phyloP scores from a whole-genome alignment of 116 monocot genomes.

The Trichopus zeylanicus region DNA sequence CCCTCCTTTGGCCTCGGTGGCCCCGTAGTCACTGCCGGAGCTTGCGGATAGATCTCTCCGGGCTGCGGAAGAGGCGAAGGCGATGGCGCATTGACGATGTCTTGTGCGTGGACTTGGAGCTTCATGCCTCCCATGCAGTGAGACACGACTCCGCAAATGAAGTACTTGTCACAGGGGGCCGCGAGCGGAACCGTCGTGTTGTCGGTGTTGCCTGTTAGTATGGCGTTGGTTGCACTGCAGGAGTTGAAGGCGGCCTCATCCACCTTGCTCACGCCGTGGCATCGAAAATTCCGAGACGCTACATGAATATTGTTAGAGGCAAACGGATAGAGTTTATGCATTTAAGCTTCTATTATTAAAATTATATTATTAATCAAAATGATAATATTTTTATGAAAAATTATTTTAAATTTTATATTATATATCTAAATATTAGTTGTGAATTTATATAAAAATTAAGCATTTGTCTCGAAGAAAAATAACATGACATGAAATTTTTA shows the following conservation, averaged over 20 bases:
- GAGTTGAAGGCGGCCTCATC: slow-evolving; percentile 34
- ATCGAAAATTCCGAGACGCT: slow-evolving; percentile 63
- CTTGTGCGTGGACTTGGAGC: slow-evolving; percentile 27
- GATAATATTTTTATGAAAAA: too few relatives aligned
- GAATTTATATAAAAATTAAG: too few relatives aligned
- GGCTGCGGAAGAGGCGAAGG: slow-evolving; percentile 5
- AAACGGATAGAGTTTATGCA: too few relatives aligned
- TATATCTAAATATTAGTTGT: too few relatives aligned
- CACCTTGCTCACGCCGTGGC: slow-evolving; percentile 52
- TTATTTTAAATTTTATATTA: too few relatives aligned
- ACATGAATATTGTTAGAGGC: too few relatives aligned
- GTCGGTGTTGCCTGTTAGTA: slow-evolving; percentile 22
- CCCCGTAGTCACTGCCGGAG: background rate
- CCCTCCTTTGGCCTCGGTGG: background rate
- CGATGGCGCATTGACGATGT: background rate
- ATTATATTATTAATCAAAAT: too few relatives aligned
- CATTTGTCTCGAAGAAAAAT: too few relatives aligned
- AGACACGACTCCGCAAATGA: slow-evolving; percentile 38
- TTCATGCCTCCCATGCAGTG: slow-evolving; percentile 74
- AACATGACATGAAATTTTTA: too few relatives aligned
- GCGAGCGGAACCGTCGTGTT: slow-evolving; percentile 49
- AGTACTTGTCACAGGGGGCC: slow-evolving; percentile 40
- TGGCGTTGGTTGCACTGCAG: slow-evolving; percentile 32
- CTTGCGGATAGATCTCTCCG: background rate
- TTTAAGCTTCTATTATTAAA: too few relatives aligned